Conservation (phyloP, 1,284 basidiomycete genomes). For the Ceratobasidium sp. region DNA sequence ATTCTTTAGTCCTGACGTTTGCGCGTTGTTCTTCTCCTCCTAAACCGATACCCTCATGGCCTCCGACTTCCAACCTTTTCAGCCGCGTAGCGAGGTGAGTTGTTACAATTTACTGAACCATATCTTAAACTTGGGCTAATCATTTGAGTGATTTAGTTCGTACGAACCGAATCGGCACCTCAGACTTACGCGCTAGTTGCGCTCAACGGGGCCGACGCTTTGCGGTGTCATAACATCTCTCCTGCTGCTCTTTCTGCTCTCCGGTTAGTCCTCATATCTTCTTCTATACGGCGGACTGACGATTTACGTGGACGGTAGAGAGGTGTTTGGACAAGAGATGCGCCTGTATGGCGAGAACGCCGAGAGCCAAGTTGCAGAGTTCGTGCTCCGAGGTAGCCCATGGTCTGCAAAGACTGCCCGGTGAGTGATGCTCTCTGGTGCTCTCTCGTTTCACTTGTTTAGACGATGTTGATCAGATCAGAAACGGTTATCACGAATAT, state of each 20-base stretch:
- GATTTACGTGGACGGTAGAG: background rate
- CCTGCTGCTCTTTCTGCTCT: conserved; percentile 21
- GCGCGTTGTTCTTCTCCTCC: background rate
- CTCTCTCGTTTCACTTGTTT: background rate
- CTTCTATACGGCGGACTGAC: background rate
- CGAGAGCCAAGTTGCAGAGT: conserved; percentile 27
- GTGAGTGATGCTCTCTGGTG: background rate
- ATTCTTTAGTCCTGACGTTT: conserved; percentile 2
- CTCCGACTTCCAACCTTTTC: conserved; percentile 2
- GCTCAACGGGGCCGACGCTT: conserved; percentile 36
- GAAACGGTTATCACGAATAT: conserved; percentile 79
- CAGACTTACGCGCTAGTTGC: conserved; percentile 41
- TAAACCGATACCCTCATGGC: conserved; percentile 14
- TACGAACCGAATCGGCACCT: conserved; percentile 12
- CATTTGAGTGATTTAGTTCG: conserved; percentile 19
- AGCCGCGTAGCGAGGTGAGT: conserved; percentile 38
- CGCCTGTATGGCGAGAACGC: conserved; percentile 30
- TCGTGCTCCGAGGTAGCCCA: conserved; percentile 29
- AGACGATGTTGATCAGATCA: conserved; percentile 51
- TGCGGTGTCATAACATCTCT: conserved; percentile 32
- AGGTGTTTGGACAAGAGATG: conserved; percentile 30
- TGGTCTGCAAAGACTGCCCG: conserved; percentile 31
- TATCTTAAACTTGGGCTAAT: background rate
- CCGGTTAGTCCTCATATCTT: background rate
- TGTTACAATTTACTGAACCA: too few relatives aligned